Percentiles rank a stretch among this genome's conserved stretches.
phyloP scores from a whole-genome alignment of 208 protist species.

The Porcisia deanei region DNA sequence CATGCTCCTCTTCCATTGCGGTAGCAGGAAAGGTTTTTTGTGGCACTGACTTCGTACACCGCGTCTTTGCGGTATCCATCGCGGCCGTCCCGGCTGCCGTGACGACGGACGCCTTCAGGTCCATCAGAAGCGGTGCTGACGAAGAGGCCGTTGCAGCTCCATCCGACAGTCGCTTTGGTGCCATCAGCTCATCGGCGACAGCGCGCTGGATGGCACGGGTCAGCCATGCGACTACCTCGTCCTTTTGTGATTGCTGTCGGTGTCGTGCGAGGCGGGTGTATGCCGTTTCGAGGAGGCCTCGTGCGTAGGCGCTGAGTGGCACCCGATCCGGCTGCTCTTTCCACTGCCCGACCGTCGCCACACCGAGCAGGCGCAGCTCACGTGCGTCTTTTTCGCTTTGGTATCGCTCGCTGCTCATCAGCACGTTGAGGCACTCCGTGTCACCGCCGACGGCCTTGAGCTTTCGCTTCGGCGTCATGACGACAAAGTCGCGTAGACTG shows the following conservation, averaged over 20 bases:
- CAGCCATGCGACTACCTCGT: slow-evolving; percentile 81
- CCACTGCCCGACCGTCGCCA: slow-evolving; percentile 74
- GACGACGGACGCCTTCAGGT: slow-evolving; percentile 2
- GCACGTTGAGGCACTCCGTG: slow-evolving; percentile 53
- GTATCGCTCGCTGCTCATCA: slow-evolving; percentile 63
- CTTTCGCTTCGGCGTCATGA: slow-evolving; percentile 68
- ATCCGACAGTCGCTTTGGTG: slow-evolving; percentile 15
- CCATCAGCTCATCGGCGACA: slow-evolving; percentile 73
- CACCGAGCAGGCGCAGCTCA: slow-evolving; percentile 60
- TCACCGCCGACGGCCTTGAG: slow-evolving; percentile 51
- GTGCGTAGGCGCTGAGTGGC: slow-evolving; percentile 59
- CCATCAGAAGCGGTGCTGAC: slow-evolving; percentile 4
- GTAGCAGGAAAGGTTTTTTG: slow-evolving; percentile 4
- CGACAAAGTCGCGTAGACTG: slow-evolving; percentile 63
- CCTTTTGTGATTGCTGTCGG: slow-evolving; percentile 42
- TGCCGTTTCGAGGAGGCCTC: slow-evolving; percentile 62
- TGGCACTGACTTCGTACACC: neutral
- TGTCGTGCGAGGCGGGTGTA: slow-evolving; percentile 35
- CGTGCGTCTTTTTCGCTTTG: slow-evolving; percentile 69
- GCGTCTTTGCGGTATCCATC: neutral
- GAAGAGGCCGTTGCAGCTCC: neutral
- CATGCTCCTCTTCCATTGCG: neutral
- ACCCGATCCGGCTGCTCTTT: slow-evolving; percentile 71
- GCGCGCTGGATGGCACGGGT: slow-evolving; percentile 76
- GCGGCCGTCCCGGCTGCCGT: slow-evolving; percentile 15